Conservation (phyloP, 2,329 filamentous ascomycete genomes). For the Blastomyces gilchristii region DNA sequence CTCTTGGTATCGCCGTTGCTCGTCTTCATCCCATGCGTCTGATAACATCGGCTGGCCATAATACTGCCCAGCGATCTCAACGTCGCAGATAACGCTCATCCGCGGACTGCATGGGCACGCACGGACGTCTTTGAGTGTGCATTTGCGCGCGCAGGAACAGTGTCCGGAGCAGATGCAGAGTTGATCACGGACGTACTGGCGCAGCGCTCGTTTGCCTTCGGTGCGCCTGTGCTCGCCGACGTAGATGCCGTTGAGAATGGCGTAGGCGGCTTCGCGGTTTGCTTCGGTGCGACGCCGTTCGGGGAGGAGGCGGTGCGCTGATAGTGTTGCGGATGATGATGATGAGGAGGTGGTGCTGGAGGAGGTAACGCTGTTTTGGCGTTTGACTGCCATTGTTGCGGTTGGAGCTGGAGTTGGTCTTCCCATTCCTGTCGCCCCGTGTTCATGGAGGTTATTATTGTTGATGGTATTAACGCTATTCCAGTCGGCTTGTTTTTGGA, state of each 20-base stretch:
- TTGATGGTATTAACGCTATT: conserved; percentile 2
- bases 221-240: conserved; percentile 28
- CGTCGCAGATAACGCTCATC: conserved; percentile 23
- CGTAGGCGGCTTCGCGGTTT: conserved; percentile 26
- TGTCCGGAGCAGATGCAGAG: conserved; percentile 29
- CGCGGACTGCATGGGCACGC: conserved; percentile 30
- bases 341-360: conserved; percentile 5
- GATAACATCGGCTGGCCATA: background rate
- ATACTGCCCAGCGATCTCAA: conserved; percentile 9
- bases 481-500: conserved; percentile 11
- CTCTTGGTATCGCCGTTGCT: background rate
- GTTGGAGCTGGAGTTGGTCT: background rate
- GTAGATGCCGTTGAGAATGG: conserved; percentile 26
- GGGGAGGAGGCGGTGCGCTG: conserved; percentile 9
- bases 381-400: background rate
- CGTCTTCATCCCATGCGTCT: background rate
- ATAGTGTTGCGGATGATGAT: background rate
- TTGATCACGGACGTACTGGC: conserved; percentile 22
- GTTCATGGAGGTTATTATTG: background rate
- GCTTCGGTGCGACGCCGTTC: conserved; percentile 21
- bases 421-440: background rate
- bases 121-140: conserved; percentile 23
- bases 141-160: conserved; percentile 27
- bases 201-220: conserved; percentile 18
- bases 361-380: conserved; percentile 5